These are phyloP conservation scores for Acacia concinna DNA, from an alignment of 331 rosid species.

Conservation along the genomic window DNA sequence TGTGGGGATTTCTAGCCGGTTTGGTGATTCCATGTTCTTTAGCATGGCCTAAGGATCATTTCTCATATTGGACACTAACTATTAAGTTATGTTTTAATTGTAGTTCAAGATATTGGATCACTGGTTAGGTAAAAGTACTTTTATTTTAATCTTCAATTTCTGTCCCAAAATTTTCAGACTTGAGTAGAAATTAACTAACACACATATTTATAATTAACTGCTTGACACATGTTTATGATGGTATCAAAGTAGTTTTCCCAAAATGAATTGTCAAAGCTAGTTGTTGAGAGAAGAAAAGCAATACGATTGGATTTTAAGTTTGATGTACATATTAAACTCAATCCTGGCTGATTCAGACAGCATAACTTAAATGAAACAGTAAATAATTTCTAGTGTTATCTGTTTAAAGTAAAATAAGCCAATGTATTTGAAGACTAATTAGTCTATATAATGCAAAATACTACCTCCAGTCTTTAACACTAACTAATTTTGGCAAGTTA, in stretches of 20 bases:
- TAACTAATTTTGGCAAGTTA: too few relatives aligned
- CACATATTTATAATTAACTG: not conserved
- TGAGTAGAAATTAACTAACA: not conserved
- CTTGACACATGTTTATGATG: not conserved
- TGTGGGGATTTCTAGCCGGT: slow-evolving; percentile 4
- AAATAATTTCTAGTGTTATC: slow-evolving; percentile 22
- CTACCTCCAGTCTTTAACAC: too few relatives aligned
- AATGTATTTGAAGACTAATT: slow-evolving; percentile 27
- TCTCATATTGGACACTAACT: slow-evolving; percentile 21
- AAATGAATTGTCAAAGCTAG: not conserved
- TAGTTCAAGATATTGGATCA: not conserved
- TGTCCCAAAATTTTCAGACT: not conserved
- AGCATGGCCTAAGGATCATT: slow-evolving; percentile 30
- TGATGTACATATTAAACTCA: slow-evolving; percentile 10
- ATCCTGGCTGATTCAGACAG: slow-evolving; percentile 34
- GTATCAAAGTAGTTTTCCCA: not conserved
- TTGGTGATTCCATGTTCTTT: slow-evolving; percentile 32
- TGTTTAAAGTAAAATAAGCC: slow-evolving; percentile 1
- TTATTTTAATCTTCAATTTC: not conserved
- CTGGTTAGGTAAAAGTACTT: not conserved
- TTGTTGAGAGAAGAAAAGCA: not conserved
- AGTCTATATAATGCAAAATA: slow-evolving; percentile 32
- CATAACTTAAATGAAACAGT: slow-evolving; percentile 18
- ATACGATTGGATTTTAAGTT: slow-evolving; percentile 24
- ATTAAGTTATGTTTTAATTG: not conserved